Evolutionary conservation across 2,329 filamentous ascomycete genomes (phyloP).

Genomic region (Penicillium glabrum): DNA sequence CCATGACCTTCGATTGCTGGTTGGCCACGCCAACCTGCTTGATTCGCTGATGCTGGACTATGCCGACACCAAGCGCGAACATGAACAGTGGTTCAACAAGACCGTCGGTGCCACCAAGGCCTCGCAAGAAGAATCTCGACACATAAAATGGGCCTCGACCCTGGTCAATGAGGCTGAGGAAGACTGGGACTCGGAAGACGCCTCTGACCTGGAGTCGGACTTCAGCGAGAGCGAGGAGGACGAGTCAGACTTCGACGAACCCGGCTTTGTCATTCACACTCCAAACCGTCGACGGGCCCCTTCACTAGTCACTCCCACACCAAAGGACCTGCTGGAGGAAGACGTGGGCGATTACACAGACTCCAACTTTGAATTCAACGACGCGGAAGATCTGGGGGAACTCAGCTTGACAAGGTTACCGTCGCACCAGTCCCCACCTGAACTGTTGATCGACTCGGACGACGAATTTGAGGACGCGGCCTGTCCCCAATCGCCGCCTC

Average conservation of each 20-base stretch:
- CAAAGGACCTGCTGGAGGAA: constrained; percentile 17
- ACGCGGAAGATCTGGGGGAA: constrained; percentile 58
- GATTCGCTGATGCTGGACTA: constrained; percentile 91
- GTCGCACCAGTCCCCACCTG: constrained; percentile 67
- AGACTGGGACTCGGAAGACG: constrained; percentile 66
- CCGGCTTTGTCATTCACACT: constrained; percentile 40
- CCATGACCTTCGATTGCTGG: constrained; percentile 91
- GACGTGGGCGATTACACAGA: constrained; percentile 47
- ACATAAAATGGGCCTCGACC: constrained; percentile 84
- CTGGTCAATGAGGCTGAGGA: constrained; percentile 72
- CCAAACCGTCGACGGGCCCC: constrained; percentile 30
- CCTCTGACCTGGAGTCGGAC: constrained; percentile 55
- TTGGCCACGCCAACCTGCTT: constrained; percentile 97
- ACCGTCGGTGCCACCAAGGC: constrained; percentile 72
- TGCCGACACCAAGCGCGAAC: constrained; percentile 88
- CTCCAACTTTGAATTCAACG: constrained; percentile 58
- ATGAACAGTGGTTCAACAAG: constrained; percentile 97
- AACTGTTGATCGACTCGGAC: constrained; percentile 68
- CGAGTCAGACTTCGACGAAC: constrained; percentile 50
- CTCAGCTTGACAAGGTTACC: constrained; percentile 68
- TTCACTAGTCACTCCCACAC: constrained; percentile 31
- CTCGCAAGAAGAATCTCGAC: constrained; percentile 54
- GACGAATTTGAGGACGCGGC: constrained; percentile 67
- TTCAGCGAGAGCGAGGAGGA: constrained; percentile 45
- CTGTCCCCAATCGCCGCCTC: constrained; percentile 69